Percentiles rank a stretch among this genome's conserved stretches.
These are phyloP conservation scores for Murraya paniculata DNA, from an alignment of 345 rosid genomes.

Conservation along the genomic window DNA sequence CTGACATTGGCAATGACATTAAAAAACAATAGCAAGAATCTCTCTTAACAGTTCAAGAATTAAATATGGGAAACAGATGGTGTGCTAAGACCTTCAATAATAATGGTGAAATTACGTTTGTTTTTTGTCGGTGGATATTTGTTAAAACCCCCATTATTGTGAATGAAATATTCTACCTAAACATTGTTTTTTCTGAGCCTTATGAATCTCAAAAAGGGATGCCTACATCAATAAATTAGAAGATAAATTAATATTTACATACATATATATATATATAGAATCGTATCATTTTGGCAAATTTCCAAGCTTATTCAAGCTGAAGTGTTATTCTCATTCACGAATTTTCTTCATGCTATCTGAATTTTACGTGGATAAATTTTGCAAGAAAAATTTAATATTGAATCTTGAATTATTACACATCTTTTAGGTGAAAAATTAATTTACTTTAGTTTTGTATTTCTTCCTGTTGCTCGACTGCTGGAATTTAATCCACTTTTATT, in stretches of 20 bases:
- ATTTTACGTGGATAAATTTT: neutral
- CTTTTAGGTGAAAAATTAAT: neutral
- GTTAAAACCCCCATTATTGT: neutral
- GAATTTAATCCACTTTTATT: neutral
- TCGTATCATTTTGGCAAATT: neutral
- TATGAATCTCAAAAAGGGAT: neutral
- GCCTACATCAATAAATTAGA: neutral
- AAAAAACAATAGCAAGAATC: no score
- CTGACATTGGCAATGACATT: no score
- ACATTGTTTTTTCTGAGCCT: neutral
- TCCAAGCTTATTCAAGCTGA: neutral
- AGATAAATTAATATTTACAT: neutral
- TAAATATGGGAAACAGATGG: no score
- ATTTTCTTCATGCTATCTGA: neutral
- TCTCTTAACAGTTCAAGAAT: no score
- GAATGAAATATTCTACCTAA: neutral
- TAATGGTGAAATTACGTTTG: no score
- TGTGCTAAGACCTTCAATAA: no score
- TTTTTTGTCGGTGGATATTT: no score
- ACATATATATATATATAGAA: no score
- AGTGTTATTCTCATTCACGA: neutral
- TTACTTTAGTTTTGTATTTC: neutral
- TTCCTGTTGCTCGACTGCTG: neutral
- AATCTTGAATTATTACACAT: neutral
- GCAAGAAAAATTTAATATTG: neutral